These are phyloP conservation scores for Amauroascus niger DNA, from an alignment of 2,329 filamentous ascomycete species.

Conservation along the genomic window DNA sequence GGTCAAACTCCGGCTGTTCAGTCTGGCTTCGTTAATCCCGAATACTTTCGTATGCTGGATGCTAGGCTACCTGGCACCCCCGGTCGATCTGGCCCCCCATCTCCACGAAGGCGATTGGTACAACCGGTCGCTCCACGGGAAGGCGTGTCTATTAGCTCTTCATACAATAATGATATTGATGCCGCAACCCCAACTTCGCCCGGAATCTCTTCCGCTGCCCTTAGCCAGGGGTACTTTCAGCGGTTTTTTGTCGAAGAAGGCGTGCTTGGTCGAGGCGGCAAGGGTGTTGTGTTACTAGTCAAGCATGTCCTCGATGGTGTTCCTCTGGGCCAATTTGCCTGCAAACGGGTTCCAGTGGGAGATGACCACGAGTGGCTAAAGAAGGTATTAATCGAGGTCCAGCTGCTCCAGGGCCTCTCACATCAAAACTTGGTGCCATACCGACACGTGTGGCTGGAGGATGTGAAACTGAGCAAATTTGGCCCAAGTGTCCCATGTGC, in stretches of 20 bases:
- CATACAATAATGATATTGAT: background rate
- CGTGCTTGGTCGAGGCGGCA: conserved; percentile 79
- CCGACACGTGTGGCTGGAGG: conserved; percentile 92
- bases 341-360: conserved; percentile 91
- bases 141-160: conserved; percentile 8
- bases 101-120: conserved; percentile 42
- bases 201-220: conserved; percentile 75
- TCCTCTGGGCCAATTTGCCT: conserved; percentile 80
- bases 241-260: conserved; percentile 85
- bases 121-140: conserved; percentile 39
- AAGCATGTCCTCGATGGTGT: conserved; percentile 86
- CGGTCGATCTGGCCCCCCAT: conserved; percentile 30
- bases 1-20: conserved; percentile 27
- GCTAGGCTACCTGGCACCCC: conserved; percentile 39
- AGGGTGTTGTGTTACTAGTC: conserved; percentile 90
- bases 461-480: conserved; percentile 73
- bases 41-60: conserved; percentile 91
- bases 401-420: conserved; percentile 79
- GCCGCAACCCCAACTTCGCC: conserved; percentile 24
- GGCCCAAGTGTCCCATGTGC: conserved; percentile 86
- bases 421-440: conserved; percentile 96
- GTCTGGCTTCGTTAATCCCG: conserved; percentile 72
- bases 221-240: conserved; percentile 86
- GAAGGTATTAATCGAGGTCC: conserved; percentile 87
- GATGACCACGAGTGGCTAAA: conserved; percentile 93